Base-by-base conservation (phyloP, 2,329 filamentous ascomycete genomes). In the Aureobasidium melanogenum region DNA sequence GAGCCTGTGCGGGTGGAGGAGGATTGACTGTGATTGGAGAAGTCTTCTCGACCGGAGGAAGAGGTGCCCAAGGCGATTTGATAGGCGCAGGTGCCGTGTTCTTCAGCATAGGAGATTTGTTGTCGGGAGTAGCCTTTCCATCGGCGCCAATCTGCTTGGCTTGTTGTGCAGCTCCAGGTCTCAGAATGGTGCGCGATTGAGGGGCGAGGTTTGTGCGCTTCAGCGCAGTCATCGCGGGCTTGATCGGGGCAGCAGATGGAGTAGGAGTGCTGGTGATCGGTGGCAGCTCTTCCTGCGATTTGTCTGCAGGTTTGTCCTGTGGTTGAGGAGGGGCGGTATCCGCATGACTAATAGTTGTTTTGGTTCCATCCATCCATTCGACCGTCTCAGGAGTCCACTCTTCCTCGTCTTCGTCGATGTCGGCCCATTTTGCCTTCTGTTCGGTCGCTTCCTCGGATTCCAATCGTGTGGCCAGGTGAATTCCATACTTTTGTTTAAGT, bases 41-140 rank as follows among this genome's bases (percentile, higher is more conserved):
- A 0, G 88, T 83, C 71, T 87, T 93, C 12, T 96, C 91, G 7
- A 97, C 83, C 0, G 91, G 90, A 15, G 93, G 93, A 30, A 97
- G 76, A 36, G 87, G 72, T 26, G 93, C 93, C 93, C 93, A 97
- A 4, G 93, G 93, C 4, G 92, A 97, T 71, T 96, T 97, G 28
- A 86, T 82, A 0, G 91, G 88, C 0, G 85, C 81, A 9, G 87
- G 83, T 4, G 83, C 80, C 1, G 86, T 83, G 17, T 87, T 86
- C 69, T 91, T 92, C 9, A 88, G 82, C 44, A 91, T 86, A 5
- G 91, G 75, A 0, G 86, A 87, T 34, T 87, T 86, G 71, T 88
- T 91, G 60, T 73, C 69, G 7, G 64, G 78, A 5, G 83, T 83
- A 39, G 83, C 83, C 69, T 88, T 89, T 14, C 66, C 61, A 34